phyloP scores from a whole-genome alignment of 495 filamentous ascomycete genomes.

The Bryoglossum gracile region DNA sequence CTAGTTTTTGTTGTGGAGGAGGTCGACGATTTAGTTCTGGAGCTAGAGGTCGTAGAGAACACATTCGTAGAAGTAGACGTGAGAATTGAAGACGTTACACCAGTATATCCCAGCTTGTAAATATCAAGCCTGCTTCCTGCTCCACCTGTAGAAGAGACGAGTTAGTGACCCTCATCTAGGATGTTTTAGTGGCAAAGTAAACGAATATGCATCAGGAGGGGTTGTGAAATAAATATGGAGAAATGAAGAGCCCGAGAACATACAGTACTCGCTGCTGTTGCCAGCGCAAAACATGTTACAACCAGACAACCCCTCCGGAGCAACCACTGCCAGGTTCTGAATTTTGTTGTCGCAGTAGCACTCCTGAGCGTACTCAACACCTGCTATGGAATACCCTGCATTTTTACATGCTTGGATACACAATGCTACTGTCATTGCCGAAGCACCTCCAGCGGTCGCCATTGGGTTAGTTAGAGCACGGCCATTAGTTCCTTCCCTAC shows the following conservation, averaged over 20 bases:
- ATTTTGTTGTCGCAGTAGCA: conserved; percentile 51
- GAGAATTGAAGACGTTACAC: too few species aligned
- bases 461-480: conserved; percentile 22
- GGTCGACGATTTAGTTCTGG: neutral
- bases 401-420: conserved; percentile 33
- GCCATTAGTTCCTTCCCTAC: conserved; percentile 28
- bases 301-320: conserved; percentile 33
- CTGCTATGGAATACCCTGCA: conserved; percentile 31
- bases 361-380: conserved; percentile 35
- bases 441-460: conserved; percentile 6
- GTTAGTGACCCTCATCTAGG: too few species aligned
- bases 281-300: conserved; percentile 52
- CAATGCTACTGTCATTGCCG: conserved; percentile 35
- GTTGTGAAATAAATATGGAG: too few species aligned
- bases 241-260: too few species aligned
- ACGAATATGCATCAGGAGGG: too few species aligned
- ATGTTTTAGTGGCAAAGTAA: too few species aligned
- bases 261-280: conserved; percentile 25
- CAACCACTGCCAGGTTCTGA: conserved; percentile 31
- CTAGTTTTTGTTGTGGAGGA: neutral
- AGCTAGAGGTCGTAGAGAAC: too few species aligned
- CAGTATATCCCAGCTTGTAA: too few species aligned
- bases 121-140: neutral
- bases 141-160: too few species aligned
- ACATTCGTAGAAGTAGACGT: too few species aligned